Conservation (phyloP, 2,329 filamentous ascomycete species). For the Purpureocillium takamizusanense region DNA sequence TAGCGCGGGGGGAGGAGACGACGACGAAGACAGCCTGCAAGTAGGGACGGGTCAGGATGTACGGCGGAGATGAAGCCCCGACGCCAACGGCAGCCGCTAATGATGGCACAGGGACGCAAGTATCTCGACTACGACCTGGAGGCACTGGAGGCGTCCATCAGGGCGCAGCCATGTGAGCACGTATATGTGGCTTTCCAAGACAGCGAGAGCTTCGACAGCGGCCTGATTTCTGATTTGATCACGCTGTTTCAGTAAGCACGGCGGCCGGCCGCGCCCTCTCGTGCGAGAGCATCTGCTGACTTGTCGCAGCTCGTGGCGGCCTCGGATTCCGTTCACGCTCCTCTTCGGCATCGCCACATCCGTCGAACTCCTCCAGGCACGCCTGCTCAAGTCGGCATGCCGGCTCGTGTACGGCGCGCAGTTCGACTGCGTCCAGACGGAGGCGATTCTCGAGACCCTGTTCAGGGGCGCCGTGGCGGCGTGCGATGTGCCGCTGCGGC, state of each 20-base stretch:
- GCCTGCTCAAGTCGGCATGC: constrained; percentile 60
- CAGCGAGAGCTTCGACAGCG: constrained; percentile 71
- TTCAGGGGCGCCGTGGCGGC: constrained; percentile 58
- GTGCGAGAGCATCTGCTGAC: constrained; percentile 18
- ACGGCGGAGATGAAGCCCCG: constrained; percentile 11
- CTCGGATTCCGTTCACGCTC: constrained; percentile 67
- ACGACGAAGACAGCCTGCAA: constrained; percentile 49
- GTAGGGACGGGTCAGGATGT: constrained; percentile 38
- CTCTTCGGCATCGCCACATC: constrained; percentile 77
- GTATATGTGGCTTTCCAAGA: constrained; percentile 71
- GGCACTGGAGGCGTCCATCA: constrained; percentile 53
- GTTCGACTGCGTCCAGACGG: constrained; percentile 69
- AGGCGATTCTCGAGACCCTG: constrained; percentile 62
- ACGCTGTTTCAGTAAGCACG: constrained; percentile 56
- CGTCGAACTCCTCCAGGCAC: constrained; percentile 67
- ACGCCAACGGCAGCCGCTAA: neutral
- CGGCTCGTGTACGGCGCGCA: constrained; percentile 60
- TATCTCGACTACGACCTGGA: constrained; percentile 74
- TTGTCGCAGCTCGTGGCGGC: constrained; percentile 50
- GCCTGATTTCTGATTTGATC: constrained; percentile 63
- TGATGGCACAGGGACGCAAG: constrained; percentile 41
- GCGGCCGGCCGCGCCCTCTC: no score
- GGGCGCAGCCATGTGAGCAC: constrained; percentile 41
- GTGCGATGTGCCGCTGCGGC: constrained; percentile 43
- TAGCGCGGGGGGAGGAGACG: constrained; percentile 29